Conservation (phyloP, 2,329 filamentous ascomycete species). For the Fusarium xyrophilum region DNA sequence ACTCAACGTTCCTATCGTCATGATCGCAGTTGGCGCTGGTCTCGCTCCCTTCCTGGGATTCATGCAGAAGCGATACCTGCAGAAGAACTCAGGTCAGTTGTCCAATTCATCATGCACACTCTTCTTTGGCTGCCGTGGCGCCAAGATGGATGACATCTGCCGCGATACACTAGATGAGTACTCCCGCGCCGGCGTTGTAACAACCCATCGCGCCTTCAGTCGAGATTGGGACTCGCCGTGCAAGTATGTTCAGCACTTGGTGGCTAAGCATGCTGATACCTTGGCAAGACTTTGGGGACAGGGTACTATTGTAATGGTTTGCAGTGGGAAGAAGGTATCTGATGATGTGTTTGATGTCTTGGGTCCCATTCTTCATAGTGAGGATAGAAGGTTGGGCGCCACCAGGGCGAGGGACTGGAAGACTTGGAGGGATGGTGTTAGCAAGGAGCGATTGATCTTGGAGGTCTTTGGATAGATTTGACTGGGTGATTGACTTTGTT, state of each 20-base stretch:
- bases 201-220: background rate
- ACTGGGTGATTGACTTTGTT: accelerated
- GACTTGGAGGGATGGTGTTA: background rate
- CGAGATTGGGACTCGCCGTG: background rate
- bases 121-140: background rate
- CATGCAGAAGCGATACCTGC: constrained; percentile 5
- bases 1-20: background rate
- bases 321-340: constrained; percentile 10
- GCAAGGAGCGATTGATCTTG: constrained; percentile 4
- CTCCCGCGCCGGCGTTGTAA: background rate
- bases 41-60: constrained; percentile 1
- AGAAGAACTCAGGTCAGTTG: background rate
- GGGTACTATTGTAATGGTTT: constrained; percentile 3
- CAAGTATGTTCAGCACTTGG: constrained; percentile 4
- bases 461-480: constrained; percentile 1
- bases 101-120: background rate
- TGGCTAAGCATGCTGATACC: background rate
- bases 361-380: background rate
- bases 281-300: background rate
- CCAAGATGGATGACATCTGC: constrained; percentile 4
- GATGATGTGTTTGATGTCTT: constrained; percentile 13
- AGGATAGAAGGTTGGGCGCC: background rate
- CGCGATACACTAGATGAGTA: background rate
- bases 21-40: constrained; percentile 8
- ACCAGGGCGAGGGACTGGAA: background rate